Conservation (phyloP, 139 green algal species). For the Chlorella sp. region DNA sequence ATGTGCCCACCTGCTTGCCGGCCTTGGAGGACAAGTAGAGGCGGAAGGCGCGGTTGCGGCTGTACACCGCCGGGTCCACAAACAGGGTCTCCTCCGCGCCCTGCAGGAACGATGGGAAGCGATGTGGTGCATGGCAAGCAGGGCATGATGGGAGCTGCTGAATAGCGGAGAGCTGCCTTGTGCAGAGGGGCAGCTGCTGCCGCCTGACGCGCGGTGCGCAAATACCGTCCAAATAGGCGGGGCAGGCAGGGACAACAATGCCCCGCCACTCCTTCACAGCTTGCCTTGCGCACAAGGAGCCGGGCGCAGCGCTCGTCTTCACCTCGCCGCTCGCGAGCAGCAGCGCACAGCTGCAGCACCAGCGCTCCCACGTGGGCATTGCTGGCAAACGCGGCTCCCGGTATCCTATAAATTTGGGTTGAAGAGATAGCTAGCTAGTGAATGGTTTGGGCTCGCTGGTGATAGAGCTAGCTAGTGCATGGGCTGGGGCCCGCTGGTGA, state of each 20-base stretch:
- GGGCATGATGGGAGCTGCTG: too few relatives aligned
- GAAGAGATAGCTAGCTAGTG: too few relatives aligned
- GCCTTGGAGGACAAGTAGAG: conserved; percentile 72
- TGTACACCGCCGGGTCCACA: conserved; percentile 77
- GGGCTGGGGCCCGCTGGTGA: too few relatives aligned
- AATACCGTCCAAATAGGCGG: too few relatives aligned
- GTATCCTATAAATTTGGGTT: conserved; percentile 48
- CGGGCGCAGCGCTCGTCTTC: background rate
- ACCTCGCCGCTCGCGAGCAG: conserved; percentile 7
- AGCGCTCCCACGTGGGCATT: conserved; percentile 62
- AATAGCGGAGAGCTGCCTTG: too few relatives aligned
- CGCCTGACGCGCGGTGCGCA: too few relatives aligned
- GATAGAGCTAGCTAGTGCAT: too few relatives aligned
- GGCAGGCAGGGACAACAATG: too few relatives aligned
- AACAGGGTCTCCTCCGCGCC: conserved; percentile 32
- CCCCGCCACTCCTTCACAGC: background rate
- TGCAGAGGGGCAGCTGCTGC: too few relatives aligned
- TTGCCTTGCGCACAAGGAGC: conserved; percentile 41
- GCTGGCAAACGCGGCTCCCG: conserved; percentile 66
- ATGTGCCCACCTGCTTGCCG: conserved; percentile 50
- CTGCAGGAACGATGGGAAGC: background rate
- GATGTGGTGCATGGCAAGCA: too few relatives aligned
- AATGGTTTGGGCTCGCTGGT: too few relatives aligned
- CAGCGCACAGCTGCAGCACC: conserved; percentile 45
- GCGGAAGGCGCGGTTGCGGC: conserved; percentile 80